Conservation (phyloP, 352 stramenopile genomes). For the Peronospora belbahrii region DNA sequence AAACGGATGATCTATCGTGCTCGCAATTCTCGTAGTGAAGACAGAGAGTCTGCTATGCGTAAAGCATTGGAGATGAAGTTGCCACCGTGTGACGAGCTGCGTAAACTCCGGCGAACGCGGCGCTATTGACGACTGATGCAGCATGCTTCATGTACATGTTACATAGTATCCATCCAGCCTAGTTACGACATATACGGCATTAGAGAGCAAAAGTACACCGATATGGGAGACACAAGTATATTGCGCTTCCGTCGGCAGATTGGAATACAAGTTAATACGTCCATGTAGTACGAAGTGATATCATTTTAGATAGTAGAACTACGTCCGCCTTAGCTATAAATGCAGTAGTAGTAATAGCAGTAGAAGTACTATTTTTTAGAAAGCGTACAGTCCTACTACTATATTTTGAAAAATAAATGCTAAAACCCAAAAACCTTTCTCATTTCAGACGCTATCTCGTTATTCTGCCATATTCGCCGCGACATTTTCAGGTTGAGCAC, state of each 20-base stretch:
- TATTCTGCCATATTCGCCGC: too few relatives aligned
- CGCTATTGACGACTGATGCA: constrained; percentile 33
- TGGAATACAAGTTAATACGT: constrained; percentile 9
- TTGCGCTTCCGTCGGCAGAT: not conserved
- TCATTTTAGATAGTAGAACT: constrained; percentile 2
- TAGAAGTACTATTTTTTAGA: not conserved
- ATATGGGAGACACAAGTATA: not conserved
- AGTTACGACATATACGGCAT: too few relatives aligned
- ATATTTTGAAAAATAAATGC: too few relatives aligned
- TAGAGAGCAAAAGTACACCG: constrained; percentile 12
- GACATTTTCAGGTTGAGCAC: constrained; percentile 13
- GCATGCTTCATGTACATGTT: constrained; percentile 1
- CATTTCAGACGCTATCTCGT: too few relatives aligned
- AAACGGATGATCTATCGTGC: constrained; percentile 85
- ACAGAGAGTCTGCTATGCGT: constrained; percentile 68
- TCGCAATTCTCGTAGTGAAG: constrained; percentile 65
- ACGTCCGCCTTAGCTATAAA: too few relatives aligned
- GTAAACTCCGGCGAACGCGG: constrained; percentile 52
- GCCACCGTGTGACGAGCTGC: constrained; percentile 76
- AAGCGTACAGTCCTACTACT: not conserved
- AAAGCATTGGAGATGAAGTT: constrained; percentile 78
- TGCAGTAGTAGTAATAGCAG: not conserved
- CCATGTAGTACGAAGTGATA: constrained; percentile 11
- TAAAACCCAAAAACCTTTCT: too few relatives aligned
- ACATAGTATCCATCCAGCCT: constrained; percentile 2